Evolutionary conservation across 371 early-diverging fungal genomes (phyloP).

Genomic region (Lichtheimia corymbifera): DNA sequence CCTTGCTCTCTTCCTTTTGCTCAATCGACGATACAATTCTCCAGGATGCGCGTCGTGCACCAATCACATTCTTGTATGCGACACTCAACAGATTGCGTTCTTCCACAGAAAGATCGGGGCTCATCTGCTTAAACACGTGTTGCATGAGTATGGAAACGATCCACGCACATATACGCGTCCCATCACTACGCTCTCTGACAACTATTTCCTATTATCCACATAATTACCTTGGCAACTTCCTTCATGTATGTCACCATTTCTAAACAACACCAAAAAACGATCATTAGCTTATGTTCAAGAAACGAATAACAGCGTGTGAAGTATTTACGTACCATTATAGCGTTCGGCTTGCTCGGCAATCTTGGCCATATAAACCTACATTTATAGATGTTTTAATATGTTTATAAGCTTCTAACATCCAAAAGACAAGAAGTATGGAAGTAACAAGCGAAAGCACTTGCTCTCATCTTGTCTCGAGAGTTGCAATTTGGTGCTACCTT

Average conservation of each 20-base stretch:
- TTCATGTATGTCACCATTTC: slow-evolving; percentile 97
- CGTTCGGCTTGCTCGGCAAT: slow-evolving; percentile 99
- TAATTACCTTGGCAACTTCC: slow-evolving; percentile 63
- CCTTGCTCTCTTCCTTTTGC: slow-evolving; percentile 96
- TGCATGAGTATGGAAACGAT: neutral
- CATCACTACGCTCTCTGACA: neutral
- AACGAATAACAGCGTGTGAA: neutral
- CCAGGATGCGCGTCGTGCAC: slow-evolving; percentile 99
- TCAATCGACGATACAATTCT: slow-evolving; percentile 98
- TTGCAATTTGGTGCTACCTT: slow-evolving; percentile 18
- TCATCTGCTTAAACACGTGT: slow-evolving; percentile 26
- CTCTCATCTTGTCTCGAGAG: neutral
- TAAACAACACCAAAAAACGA: slow-evolving; percentile 44
- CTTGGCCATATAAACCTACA: slow-evolving; percentile 86
- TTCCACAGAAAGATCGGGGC: slow-evolving; percentile 89
- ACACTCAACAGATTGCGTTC: slow-evolving; percentile 98
- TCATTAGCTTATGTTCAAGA: slow-evolving; percentile 3
- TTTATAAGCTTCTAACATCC: neutral
- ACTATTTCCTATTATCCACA: no score
- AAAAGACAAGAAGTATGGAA: neutral
- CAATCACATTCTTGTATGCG: slow-evolving; percentile 99
- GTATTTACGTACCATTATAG: slow-evolving; percentile 81
- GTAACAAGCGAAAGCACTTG: neutral
- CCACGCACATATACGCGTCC: neutral
- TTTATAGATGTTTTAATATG: neutral